These are phyloP conservation scores for Gentiana macrophylla DNA, from an alignment of 257 asterid species.

Conservation along the genomic window DNA sequence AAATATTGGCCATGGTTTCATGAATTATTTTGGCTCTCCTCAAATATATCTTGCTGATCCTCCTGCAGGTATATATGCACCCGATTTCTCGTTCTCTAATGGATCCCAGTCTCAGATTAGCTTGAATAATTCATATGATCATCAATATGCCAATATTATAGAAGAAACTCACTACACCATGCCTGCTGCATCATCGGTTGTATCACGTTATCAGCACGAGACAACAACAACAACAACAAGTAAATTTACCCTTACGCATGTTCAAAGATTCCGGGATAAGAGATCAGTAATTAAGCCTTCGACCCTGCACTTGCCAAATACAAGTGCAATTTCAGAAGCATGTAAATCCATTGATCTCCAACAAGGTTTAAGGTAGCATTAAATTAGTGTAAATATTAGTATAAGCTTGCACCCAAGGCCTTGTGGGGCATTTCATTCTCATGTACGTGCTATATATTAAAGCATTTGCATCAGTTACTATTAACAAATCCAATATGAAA, in stretches of 20 bases:
- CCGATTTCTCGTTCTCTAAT: conserved; percentile 23
- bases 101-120: conserved; percentile 44
- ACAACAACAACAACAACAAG: too few species aligned
- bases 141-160: conserved; percentile 3
- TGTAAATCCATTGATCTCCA: conserved; percentile 55
- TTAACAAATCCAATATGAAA: too few species aligned
- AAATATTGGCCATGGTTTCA: conserved; percentile 14
- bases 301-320: conserved; percentile 13
- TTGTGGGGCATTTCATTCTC: too few species aligned
- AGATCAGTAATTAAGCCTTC: conserved; percentile 8
- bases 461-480: too few species aligned
- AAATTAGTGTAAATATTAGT: not conserved
- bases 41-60: conserved; percentile 45
- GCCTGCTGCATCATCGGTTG: not conserved
- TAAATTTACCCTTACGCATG: conserved; percentile 37
- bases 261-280: conserved; percentile 17
- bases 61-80: conserved; percentile 6
- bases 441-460: too few species aligned
- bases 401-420: too few species aligned
- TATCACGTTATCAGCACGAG: conserved; percentile 15
- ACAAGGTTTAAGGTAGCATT: conserved; percentile 52
- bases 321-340: conserved; percentile 19
- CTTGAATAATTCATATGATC: conserved; percentile 22
- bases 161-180: conserved; percentile 10
- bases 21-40: conserved; percentile 17